Base-by-base conservation (phyloP, 2,329 filamentous ascomycete species). In the Apiospora marii region DNA sequence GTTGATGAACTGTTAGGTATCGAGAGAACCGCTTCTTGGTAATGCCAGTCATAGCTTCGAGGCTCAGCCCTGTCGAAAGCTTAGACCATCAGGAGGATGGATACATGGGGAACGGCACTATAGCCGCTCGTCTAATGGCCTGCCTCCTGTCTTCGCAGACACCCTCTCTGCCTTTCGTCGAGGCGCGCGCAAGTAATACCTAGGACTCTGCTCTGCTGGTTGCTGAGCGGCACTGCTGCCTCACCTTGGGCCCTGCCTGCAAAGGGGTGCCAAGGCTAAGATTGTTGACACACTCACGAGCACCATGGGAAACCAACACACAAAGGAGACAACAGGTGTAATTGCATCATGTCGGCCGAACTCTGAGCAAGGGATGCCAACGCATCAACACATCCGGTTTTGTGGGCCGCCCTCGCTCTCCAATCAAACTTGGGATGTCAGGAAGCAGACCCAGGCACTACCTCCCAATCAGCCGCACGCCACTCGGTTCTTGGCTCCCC, bases 401-500 rank as follows among this genome's bases (percentile, higher is more conserved):
- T 64, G 34, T 64, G 58, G 58, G 14, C 22, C 58, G 19, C 19
- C 30, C 12, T 41, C 30, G 58, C 30, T 37, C 53, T 3, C 53
- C 53, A 61, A 61, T 61, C 53, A 61, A 61, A 61, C 53, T 61
- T 22, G 30, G 53, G 7, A 53, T 14, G 49, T 24, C 49, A 53
- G 13, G 49, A 53, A 30, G 34, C 22, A 34, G 53, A 58, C 53
- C 53, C 30, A 61, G 27, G 16, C 30, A 61, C 53, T 41, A 64
- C 58, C 58, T 64, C 34, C 58, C 34, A 4, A 64, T 64, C 58
- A 64, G 58, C 58, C 34, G 58, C 58, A 64, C 30, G 58, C 58
- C 58, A 64, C 34, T 37, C 8, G 27, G 22, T 22, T 34, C 22
- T 64, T 64, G 58, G 58, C 58, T 64, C 14, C 30, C 27, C 53